Evolutionary conservation across 345 rosid genomes (phyloP).

Genomic region (Psidium guajava): DNA sequence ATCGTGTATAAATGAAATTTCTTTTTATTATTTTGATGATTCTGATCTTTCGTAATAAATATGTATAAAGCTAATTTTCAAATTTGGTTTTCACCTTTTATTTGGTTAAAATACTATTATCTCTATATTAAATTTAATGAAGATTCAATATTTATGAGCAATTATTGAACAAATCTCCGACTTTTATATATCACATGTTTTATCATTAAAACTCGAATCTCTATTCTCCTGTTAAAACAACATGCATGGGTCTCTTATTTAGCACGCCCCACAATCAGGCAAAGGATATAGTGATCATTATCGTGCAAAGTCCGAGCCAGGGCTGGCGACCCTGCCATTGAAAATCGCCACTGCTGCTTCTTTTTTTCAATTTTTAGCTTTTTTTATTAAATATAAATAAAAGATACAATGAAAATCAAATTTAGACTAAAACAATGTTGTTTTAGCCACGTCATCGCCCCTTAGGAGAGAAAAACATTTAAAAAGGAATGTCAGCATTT

Average conservation of each 20-base stretch:
- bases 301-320: not conserved
- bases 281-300: not conserved
- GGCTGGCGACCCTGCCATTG: no score
- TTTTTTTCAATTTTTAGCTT: no score
- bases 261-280: not conserved
- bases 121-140: not conserved
- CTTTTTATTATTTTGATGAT: not conserved
- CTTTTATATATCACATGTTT: not conserved
- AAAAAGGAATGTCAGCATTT: no score
- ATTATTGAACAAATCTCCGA: not conserved
- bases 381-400: no score
- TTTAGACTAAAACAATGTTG: no score
- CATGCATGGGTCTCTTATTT: rapidly evolving
- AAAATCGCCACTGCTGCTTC: no score
- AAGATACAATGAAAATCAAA: no score
- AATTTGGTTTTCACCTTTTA: not conserved
- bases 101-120: not conserved
- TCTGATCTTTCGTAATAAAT: not conserved
- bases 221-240: not conserved
- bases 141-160: not conserved
- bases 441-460: no score
- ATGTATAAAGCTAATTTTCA: not conserved
- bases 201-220: not conserved
- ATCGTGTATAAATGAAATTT: not conserved
- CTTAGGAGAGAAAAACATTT: no score